Base-by-base conservation (phyloP, 345 rosid genomes). In the Brassica cretica region DNA sequence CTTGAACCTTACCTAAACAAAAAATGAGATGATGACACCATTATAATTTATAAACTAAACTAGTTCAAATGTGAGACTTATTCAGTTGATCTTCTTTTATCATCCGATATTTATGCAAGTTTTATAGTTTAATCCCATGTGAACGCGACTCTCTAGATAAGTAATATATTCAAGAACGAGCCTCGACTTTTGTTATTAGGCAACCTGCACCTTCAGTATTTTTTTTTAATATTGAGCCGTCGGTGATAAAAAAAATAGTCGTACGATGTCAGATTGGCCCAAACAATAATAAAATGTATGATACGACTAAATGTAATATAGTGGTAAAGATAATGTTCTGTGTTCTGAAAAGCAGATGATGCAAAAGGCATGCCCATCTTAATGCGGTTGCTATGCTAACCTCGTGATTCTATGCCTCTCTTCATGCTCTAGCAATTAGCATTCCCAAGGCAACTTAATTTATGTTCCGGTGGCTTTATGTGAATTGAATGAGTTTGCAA, bases 361-460 rank as follows among this genome's bases (percentile, higher is more conserved):
- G 76, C 61, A 77, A 71, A 76, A 71, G 76, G 81, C 68, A 78
- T 72, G 72, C 76, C 63, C 76, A 78, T 58, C 68, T 66, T 78
- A 41, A 66, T 72, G 81, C 81, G 72, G 32, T 78, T 71, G 68
- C 29, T 66, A 51, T 55, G 73, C 73, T 66, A 66, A 67, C 41
- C 77, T 78, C 82, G 82, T 73, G 77, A 78, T 46, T 73, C 77
- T 60, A 33, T 35, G 59, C 74, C 78, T 60, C 82, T 72, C 64
- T 66, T 78, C 68, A 70, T 61, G 77, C 78, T 73, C 70, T 61
- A 53, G 24, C 60, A 53, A 53, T 6, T 53, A 53, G 29, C 76
- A 66, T 65, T 65, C 33, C 62, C 72, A 72, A 72, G 72, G 66
- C 72, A 56, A 78, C 62, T 55, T 65, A 27, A 9, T 72, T 71